These are phyloP conservation scores for Apiospora koreana DNA, from an alignment of 2,329 filamentous ascomycete species.

Conservation along the genomic window DNA sequence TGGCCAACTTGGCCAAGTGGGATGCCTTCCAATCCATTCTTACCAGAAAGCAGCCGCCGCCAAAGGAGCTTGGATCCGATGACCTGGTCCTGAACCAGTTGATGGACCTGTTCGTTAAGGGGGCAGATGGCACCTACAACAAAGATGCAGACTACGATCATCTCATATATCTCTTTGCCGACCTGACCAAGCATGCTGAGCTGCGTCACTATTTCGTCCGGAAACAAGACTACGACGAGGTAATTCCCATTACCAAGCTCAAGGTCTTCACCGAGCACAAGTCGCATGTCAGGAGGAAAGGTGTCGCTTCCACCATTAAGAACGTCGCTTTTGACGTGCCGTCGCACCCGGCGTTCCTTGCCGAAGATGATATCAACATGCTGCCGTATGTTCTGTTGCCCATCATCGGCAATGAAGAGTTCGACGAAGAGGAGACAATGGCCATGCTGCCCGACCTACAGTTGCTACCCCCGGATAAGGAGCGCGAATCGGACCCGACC, in stretches of 20 bases:
- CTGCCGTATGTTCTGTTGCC: conserved; percentile 88
- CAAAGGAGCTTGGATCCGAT: conserved; percentile 71
- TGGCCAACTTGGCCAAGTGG: conserved; percentile 88
- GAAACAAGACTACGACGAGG: conserved; percentile 73
- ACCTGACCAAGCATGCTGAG: conserved; percentile 79
- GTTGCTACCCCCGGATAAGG: conserved; percentile 85
- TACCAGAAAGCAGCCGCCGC: conserved; percentile 65
- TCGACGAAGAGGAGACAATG: conserved; percentile 80
- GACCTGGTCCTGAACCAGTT: conserved; percentile 82
- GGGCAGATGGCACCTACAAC: conserved; percentile 80
- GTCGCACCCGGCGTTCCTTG: conserved; percentile 70
- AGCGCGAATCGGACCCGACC: conserved; percentile 72
- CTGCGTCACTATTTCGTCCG: conserved; percentile 75
- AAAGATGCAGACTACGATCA: conserved; percentile 87
- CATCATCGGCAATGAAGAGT: conserved; percentile 85
- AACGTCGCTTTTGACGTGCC: conserved; percentile 84
- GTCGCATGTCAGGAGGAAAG: conserved; percentile 80
- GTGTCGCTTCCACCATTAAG: conserved; percentile 96
- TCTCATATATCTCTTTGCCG: conserved; percentile 90
- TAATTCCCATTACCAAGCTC: conserved; percentile 90
- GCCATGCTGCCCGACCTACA: conserved; percentile 90
- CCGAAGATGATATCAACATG: conserved; percentile 73
- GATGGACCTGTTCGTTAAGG: conserved; percentile 94
- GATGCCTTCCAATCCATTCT: conserved; percentile 71
- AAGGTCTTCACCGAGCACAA: conserved; percentile 92